These are phyloP conservation scores for Hypoxylon sp. DNA, from an alignment of 2,329 filamentous ascomycete genomes.

Conservation along the genomic window DNA sequence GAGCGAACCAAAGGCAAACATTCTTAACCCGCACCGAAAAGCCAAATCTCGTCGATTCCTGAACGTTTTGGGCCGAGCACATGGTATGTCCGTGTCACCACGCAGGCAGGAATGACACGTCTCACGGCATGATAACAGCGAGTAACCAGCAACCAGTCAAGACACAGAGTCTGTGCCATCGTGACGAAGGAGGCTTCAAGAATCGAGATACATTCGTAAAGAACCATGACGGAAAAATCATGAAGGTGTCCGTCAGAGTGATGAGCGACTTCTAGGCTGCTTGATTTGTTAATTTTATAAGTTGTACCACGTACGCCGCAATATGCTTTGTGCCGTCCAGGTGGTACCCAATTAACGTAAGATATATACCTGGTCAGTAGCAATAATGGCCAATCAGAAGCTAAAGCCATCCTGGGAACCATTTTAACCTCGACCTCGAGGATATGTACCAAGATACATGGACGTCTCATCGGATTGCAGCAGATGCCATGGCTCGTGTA, in stretches of 20 bases:
- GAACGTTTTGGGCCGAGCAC: conserved; percentile 27
- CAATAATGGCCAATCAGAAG: conserved; percentile 19
- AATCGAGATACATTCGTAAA: conserved; percentile 15
- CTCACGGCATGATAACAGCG: conserved; percentile 33
- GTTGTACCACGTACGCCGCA: conserved; percentile 27
- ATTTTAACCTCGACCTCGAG: conserved; percentile 27
- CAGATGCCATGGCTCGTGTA: conserved; percentile 6
- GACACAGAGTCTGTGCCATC: conserved; percentile 16
- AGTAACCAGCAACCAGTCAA: conserved; percentile 25
- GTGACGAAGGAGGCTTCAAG: conserved; percentile 26
- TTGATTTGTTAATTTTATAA: conserved; percentile 27
- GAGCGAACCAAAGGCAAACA: conserved; percentile 3
- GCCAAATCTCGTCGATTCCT: conserved; percentile 1
- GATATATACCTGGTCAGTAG: conserved; percentile 6
- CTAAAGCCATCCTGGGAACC: conserved; percentile 3
- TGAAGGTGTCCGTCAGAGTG: conserved; percentile 11
- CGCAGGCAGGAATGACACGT: conserved; percentile 35
- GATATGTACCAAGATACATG: conserved; percentile 25
- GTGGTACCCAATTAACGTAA: conserved; percentile 40
- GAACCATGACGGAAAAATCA: conserved; percentile 14
- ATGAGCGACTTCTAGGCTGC: conserved; percentile 7
- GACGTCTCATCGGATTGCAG: conserved; percentile 7
- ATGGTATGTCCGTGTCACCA: conserved; percentile 34
- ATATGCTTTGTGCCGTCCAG: conserved; percentile 23
- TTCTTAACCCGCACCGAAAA: conserved; percentile 4